phyloP scores from a whole-genome alignment of 1,139 yeast species.

The Candida labiduridarum region DNA sequence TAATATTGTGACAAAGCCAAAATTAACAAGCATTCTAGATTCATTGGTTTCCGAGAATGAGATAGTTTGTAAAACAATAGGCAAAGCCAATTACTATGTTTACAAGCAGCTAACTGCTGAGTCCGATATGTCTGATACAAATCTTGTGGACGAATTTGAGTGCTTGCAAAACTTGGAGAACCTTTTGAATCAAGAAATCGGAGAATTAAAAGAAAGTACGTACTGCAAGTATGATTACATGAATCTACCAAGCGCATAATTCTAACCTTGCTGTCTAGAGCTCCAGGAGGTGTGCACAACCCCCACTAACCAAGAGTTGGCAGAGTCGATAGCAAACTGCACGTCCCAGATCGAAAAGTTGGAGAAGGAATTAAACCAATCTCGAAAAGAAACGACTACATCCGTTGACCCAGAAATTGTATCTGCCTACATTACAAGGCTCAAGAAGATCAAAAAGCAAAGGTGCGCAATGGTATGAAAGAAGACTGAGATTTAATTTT shows the following conservation, averaged over 20 bases:
- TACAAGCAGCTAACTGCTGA: constrained; percentile 22
- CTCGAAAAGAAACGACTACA: background rate
- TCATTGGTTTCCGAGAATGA: constrained; percentile 24
- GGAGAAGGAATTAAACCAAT: background rate
- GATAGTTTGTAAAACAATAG: constrained; percentile 33
- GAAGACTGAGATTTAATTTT: background rate
- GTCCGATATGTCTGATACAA: constrained; percentile 7
- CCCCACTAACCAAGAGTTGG: constrained; percentile 10
- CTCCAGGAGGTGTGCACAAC: constrained; percentile 9
- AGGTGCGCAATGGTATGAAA: constrained; percentile 8
- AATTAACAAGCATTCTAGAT: constrained; percentile 29
- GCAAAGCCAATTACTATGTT: constrained; percentile 37
- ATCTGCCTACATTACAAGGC: constrained; percentile 1
- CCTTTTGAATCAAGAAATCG: constrained; percentile 9
- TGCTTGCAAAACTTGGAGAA: background rate
- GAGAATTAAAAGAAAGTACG: constrained; percentile 13
- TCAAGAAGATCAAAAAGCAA: constrained; percentile 5
- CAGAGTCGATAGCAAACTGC: background rate
- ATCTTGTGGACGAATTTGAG: constrained; percentile 9
- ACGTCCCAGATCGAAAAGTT: background rate
- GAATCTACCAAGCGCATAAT: constrained; percentile 2
- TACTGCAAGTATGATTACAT: background rate
- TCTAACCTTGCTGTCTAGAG: constrained; percentile 5
- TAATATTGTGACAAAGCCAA: constrained; percentile 28
- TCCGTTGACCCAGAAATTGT: background rate